phyloP scores from a whole-genome alignment of 1,139 yeast genomes.

The Hyphopichia wangnamkhiaoensis region DNA sequence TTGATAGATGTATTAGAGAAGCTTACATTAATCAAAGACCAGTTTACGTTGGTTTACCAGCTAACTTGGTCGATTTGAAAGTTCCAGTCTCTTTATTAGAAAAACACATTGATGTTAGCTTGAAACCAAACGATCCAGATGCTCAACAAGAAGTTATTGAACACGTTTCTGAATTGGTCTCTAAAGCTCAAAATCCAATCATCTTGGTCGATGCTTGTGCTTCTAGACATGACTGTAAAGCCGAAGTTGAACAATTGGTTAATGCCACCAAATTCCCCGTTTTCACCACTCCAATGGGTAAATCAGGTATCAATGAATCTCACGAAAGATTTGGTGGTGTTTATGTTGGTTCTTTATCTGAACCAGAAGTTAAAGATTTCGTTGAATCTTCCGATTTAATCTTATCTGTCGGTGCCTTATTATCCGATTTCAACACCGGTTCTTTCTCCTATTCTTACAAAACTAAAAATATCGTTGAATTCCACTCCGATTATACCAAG shows the following conservation, averaged over 20 bases:
- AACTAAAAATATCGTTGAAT: slow-evolving; percentile 79
- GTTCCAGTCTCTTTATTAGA: slow-evolving; percentile 59
- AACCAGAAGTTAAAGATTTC: slow-evolving; percentile 71
- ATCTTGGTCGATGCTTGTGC: slow-evolving; percentile 89
- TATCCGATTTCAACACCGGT: slow-evolving; percentile 90
- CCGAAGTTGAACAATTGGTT: slow-evolving; percentile 63
- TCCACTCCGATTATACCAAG: slow-evolving; percentile 86
- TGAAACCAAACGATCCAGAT: slow-evolving; percentile 64
- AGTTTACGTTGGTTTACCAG: slow-evolving; percentile 80
- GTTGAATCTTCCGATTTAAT: slow-evolving; percentile 80
- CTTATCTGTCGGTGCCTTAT: slow-evolving; percentile 75
- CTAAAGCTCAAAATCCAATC: slow-evolving; percentile 64
- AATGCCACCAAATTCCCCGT: slow-evolving; percentile 78
- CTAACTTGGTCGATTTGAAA: slow-evolving; percentile 69
- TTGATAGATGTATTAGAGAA: slow-evolving; percentile 73
- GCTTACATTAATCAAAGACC: slow-evolving; percentile 79
- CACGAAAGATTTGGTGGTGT: slow-evolving; percentile 83
- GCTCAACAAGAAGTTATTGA: slow-evolving; percentile 75
- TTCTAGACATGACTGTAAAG: slow-evolving; percentile 68
- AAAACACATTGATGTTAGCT: slow-evolving; percentile 63
- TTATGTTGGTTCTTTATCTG: slow-evolving; percentile 77
- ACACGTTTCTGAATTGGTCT: slow-evolving; percentile 52
- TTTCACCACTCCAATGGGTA: slow-evolving; percentile 90
- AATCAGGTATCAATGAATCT: slow-evolving; percentile 71
- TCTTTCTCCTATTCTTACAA: slow-evolving; percentile 81